These are phyloP conservation scores for Solanum bulbocastanum DNA, from an alignment of 257 asterid genomes.

Conservation along the genomic window DNA sequence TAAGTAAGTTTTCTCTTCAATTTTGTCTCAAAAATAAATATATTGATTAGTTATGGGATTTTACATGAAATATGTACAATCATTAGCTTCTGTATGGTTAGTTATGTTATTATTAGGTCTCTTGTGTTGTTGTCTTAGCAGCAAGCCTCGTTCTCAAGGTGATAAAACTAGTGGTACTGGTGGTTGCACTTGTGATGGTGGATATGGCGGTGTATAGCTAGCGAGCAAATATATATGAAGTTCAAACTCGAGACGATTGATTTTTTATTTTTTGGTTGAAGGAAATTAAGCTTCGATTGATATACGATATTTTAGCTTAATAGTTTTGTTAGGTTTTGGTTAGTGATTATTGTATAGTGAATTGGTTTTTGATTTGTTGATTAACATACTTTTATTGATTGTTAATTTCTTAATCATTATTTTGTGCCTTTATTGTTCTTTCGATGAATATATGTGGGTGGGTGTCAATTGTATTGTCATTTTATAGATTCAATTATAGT, in stretches of 20 bases:
- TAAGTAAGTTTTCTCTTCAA: background rate
- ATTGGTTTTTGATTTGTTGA: background rate
- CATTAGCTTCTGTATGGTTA: slow-evolving; percentile 1
- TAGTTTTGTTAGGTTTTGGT: background rate
- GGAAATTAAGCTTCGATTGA: background rate
- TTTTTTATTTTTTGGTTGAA: too few species aligned
- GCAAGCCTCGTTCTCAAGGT: slow-evolving; percentile 5
- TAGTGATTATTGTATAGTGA: background rate
- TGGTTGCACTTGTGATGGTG: slow-evolving; percentile 17
- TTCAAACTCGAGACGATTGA: too few species aligned
- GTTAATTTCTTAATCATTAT: background rate
- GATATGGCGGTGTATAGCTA: background rate
- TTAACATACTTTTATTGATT: background rate
- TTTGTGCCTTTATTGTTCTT: background rate
- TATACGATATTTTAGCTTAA: background rate
- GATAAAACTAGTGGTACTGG: background rate
- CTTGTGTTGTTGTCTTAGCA: slow-evolving; percentile 11
- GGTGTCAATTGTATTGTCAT: background rate
- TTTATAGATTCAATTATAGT: background rate
- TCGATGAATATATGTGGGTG: background rate
- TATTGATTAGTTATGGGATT: slow-evolving; percentile 1
- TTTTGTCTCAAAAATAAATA: background rate
- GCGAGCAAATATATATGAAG: background rate
- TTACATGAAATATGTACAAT: slow-evolving; percentile 5
- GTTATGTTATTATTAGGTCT: slow-evolving; percentile 13